phyloP scores from a whole-genome alignment of 441 rosid species.

The Gossypium laxum region DNA sequence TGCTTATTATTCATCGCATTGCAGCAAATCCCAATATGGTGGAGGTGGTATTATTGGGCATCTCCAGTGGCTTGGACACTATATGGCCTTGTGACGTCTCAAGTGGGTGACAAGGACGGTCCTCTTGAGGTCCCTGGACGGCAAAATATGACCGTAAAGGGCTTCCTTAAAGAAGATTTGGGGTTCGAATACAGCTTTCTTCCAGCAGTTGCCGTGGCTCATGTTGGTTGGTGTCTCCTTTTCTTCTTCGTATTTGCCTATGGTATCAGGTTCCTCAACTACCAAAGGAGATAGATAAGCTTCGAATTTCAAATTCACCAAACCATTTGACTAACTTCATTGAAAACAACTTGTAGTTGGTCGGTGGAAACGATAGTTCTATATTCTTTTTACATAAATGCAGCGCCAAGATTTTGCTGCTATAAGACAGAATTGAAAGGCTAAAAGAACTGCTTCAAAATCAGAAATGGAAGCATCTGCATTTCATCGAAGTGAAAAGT shows the following conservation, averaged over 20 bases:
- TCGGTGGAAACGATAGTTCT: too few relatives aligned
- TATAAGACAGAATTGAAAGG: too few relatives aligned
- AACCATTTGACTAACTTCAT: too few relatives aligned
- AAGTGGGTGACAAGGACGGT: constrained; percentile 47
- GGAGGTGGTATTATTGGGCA: constrained; percentile 92
- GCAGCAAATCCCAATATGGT: constrained; percentile 77
- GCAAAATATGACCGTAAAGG: constrained; percentile 20
- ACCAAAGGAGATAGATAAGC: constrained; percentile 47
- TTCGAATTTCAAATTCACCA: neutral
- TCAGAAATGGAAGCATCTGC: too few relatives aligned
- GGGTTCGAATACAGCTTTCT: constrained; percentile 60
- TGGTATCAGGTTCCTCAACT: constrained; percentile 66
- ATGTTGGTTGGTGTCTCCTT: constrained; percentile 45
- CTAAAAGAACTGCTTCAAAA: too few relatives aligned
- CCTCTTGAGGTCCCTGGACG: constrained; percentile 33
- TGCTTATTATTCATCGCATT: neutral
- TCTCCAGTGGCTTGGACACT: constrained; percentile 80
- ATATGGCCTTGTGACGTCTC: constrained; percentile 66
- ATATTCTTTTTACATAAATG: too few relatives aligned
- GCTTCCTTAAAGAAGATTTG: constrained; percentile 33
- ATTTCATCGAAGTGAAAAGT: too few relatives aligned
- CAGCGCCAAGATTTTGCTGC: too few relatives aligned
- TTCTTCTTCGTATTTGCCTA: constrained; percentile 55
- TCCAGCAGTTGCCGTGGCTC: constrained; percentile 49
- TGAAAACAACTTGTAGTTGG: too few relatives aligned